phyloP scores from a whole-genome alignment of 225 moss, liverwort and hornwort species.

The Anthoceros angustus region DNA sequence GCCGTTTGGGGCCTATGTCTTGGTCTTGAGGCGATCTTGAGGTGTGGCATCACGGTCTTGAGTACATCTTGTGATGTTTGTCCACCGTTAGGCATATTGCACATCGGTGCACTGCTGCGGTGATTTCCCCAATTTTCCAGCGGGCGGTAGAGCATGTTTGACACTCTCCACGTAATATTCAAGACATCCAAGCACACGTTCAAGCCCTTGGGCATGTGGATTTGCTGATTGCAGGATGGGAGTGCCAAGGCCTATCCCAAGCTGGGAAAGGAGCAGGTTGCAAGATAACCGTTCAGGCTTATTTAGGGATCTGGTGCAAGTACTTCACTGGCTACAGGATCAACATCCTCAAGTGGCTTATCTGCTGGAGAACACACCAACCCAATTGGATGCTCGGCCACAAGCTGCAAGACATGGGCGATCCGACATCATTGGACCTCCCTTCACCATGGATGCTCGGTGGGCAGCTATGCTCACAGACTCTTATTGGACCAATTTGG shows the following conservation, averaged over 20 bases:
- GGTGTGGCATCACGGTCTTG: too few relatives aligned
- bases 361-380: background rate
- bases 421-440: background rate
- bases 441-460: background rate
- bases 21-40: too few relatives aligned
- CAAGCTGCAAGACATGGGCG: background rate
- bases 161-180: too few relatives aligned
- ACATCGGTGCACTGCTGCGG: too few relatives aligned
- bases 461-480: background rate
- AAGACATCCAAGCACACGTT: background rate
- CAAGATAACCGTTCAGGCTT: background rate
- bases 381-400: background rate
- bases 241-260: background rate
- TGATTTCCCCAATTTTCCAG: too few relatives aligned
- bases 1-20: too few relatives aligned
- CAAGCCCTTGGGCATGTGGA: background rate
- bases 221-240: background rate
- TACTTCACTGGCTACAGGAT: too few relatives aligned
- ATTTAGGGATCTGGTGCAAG: background rate
- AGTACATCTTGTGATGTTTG: too few relatives aligned
- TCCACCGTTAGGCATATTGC: too few relatives aligned
- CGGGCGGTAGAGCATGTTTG: too few relatives aligned
- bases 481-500: background rate
- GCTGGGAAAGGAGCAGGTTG: background rate
- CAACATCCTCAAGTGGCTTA: background rate